Evolutionary conservation across 495 filamentous ascomycete species (phyloP), one percentile per base, ranked within the genome.

Genomic region (Penicillium samsonianum): DNA sequence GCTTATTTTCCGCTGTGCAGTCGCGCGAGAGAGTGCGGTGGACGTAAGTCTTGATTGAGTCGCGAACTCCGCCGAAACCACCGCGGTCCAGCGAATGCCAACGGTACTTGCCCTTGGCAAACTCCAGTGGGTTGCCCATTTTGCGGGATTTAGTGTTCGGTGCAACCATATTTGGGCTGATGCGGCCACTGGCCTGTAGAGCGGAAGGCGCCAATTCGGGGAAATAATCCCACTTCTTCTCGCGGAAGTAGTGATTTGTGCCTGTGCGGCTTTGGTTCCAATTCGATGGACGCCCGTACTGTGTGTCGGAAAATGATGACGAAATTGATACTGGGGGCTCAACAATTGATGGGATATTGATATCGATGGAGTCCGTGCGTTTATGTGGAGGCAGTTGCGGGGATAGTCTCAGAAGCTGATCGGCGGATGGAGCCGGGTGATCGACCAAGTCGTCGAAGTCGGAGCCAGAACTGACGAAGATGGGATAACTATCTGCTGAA

Each of bases 211-310:
- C 77, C 23, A 79, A 43, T 56, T 79, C 77, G 6, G 77, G 77
- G 61, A 79, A 79, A 65, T 75, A 75, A 55, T 78, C 74, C 75
- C 75, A 79, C 54, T 76, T 78, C 63, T 79, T 79, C 40, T 79
- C 77, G 10, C 77, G 68, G 48, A 79, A 79, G 42, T 79, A 79
- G 50, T 78, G 77, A 41, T 71, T 79, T 2, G 72, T 64, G 1
- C 71, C 73, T 1, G 53, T 49, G 4, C 62, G 65, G 25, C 52
- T 66, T 19, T 61, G 60, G 12, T 46, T 49, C 70, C 68, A 73
- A 12, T 60, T 59, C 1, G 62, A 44, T 0, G 64, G 67, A 12
- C 62, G 65, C 0, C 63, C 67, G 46, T 69, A 71, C 4, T 59
- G 64, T 12, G 72, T 68, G n/a, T 69, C 68, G 0, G 61, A 64